Conservation (phyloP, 305 asterid genomes). For the Solanum aculeatissimum region DNA sequence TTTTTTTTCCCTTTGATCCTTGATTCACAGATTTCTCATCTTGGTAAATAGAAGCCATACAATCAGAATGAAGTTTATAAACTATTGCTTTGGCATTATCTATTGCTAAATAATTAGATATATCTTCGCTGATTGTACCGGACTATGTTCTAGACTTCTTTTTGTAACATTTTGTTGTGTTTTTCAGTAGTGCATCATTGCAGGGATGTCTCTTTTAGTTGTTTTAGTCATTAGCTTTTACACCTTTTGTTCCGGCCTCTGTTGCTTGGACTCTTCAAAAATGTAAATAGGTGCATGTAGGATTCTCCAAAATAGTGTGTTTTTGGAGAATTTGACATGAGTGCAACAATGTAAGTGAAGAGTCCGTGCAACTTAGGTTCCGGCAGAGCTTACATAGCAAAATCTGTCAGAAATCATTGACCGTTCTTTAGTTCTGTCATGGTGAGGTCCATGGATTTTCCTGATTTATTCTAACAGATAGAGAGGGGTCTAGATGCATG, state of each 20-base stretch:
- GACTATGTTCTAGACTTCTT: neutral
- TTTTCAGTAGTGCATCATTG: neutral
- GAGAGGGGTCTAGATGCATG: neutral
- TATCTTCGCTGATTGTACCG: neutral
- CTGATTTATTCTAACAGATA: neutral
- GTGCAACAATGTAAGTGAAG: neutral
- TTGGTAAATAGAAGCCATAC: neutral
- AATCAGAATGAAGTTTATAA: neutral
- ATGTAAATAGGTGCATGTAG: neutral
- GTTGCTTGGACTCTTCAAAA: neutral
- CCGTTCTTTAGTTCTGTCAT: neutral
- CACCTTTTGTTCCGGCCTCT: neutral
- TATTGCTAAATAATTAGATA: neutral
- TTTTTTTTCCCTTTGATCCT: neutral
- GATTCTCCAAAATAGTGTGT: neutral
- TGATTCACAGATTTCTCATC: neutral
- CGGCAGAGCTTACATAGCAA: neutral
- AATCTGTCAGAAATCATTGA: neutral
- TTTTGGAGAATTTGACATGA: neutral
- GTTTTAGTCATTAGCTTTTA: neutral
- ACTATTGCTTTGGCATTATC: neutral
- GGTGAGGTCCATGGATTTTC: neutral
- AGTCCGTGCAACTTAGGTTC: neutral
- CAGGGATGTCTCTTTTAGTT: neutral
- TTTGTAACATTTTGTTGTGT: neutral